Conservation (phyloP, 2,329 filamentous ascomycete species). For the Microdochium trichocladiopsis region DNA sequence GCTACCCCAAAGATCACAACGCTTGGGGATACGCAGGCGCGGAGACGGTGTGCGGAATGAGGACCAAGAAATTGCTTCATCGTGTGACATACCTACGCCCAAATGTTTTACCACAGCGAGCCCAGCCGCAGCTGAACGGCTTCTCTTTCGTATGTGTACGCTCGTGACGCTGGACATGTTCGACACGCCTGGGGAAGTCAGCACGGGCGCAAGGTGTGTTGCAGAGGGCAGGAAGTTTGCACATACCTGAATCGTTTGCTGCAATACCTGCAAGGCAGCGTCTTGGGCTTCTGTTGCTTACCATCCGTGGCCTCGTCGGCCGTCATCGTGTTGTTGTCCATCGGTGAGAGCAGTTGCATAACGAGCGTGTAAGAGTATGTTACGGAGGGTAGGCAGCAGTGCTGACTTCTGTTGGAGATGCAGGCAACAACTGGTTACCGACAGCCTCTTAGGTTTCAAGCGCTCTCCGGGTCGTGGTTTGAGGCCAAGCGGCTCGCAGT, state of each 20-base stretch:
- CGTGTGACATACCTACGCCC: constrained; percentile 46
- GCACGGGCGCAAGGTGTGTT: constrained; percentile 29
- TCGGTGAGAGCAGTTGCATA: background rate
- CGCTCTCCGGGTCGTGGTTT: no score
- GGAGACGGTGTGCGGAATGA: constrained; percentile 5
- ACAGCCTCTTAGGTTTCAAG: no score
- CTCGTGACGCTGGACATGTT: constrained; percentile 58
- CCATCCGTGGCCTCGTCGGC: constrained; percentile 41
- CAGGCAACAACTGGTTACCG: background rate
- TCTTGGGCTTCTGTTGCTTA: constrained; percentile 54
- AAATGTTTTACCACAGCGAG: constrained; percentile 55
- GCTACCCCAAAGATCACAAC: constrained; percentile 6
- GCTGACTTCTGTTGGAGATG: background rate
- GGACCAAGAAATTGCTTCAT: constrained; percentile 4
- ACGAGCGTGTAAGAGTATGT: background rate
- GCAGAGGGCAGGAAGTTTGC: constrained; percentile 7
- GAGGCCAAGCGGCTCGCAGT: no score
- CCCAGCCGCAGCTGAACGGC: constrained; percentile 53
- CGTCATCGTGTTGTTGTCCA: constrained; percentile 2
- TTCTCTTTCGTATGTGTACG: constrained; percentile 60
- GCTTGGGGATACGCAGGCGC: constrained; percentile 6
- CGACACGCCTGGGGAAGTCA: constrained; percentile 46
- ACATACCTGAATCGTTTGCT: constrained; percentile 55
- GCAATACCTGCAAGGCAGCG: constrained; percentile 56
- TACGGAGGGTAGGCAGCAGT: background rate